Conservation (phyloP, 176 grass and related monocot genomes). For the Bromus sterilis region DNA sequence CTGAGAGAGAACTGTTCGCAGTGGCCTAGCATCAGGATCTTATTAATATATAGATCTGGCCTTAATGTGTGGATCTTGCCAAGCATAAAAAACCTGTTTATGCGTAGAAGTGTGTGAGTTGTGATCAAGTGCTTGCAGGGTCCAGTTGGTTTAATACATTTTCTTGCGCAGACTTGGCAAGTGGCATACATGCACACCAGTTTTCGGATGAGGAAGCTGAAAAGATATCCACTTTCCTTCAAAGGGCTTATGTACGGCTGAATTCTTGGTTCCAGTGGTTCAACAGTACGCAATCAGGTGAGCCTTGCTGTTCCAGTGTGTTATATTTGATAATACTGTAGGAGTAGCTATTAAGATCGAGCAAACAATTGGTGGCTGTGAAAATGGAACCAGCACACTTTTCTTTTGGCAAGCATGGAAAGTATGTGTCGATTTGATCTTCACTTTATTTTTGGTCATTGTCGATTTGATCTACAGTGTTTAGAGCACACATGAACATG, state of each 20-base stretch:
- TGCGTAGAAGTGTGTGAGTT: neutral
- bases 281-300: conserved; percentile 79
- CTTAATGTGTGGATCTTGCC: neutral
- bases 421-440: neutral
- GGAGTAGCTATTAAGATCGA: neutral
- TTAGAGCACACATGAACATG: neutral
- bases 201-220: conserved; percentile 64
- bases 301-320: conserved; percentile 20
- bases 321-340: neutral
- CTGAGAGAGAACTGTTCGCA: neutral
- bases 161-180: conserved; percentile 61
- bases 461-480: neutral
- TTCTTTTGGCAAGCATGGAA: neutral
- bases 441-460: neutral
- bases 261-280: conserved; percentile 99
- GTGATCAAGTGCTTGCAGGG: neutral
- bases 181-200: conserved; percentile 43
- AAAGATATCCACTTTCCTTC: conserved; percentile 72
- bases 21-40: neutral
- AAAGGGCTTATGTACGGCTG: conserved; percentile 73
- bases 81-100: conserved; percentile 9
- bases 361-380: neutral
- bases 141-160: neutral
- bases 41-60: neutral
- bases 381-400: neutral